Conservation (phyloP, 1,284 basidiomycete species). For the Bjerkandera adusta region DNA sequence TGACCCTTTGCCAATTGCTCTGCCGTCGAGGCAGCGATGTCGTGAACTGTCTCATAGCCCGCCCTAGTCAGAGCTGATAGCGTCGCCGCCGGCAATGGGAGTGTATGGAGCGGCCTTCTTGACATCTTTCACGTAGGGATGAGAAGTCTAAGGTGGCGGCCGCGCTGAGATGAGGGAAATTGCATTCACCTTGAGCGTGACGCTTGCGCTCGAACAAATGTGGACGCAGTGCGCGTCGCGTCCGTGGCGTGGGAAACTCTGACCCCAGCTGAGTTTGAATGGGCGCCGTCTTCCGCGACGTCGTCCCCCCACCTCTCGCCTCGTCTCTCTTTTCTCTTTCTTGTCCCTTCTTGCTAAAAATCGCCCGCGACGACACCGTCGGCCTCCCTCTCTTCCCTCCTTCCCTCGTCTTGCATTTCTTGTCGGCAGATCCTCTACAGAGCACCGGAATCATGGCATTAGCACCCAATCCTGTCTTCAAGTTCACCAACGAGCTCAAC, state of each 20-base stretch:
- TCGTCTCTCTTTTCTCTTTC: conserved; percentile 16
- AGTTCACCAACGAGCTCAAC: conserved; percentile 34
- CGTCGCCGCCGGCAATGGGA: conserved; percentile 36
- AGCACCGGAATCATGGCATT: conserved; percentile 18
- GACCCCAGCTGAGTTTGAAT: conserved; percentile 5
- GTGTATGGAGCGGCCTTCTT: conserved; percentile 32
- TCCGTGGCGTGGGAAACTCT: conserved; percentile 24
- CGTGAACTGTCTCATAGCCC: conserved; percentile 50
- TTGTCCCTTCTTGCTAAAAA: conserved; percentile 15
- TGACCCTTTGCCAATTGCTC: conserved; percentile 45
- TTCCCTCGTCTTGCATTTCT: conserved; percentile 3
- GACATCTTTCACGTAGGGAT: too few relatives aligned
- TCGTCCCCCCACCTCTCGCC: conserved; percentile 17
- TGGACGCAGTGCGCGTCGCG: too few relatives aligned
- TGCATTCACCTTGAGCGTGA: too few relatives aligned
- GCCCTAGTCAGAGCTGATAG: conserved; percentile 42
- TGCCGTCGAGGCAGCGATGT: conserved; percentile 38
- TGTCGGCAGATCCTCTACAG: not conserved
- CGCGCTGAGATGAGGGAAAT: too few relatives aligned
- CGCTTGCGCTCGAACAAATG: too few relatives aligned
- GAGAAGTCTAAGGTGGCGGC: too few relatives aligned
- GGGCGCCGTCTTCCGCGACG: conserved; percentile 5
- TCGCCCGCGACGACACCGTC: not conserved
- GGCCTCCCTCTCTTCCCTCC: conserved; percentile 3
- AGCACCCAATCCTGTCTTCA: conserved; percentile 31